Evolutionary conservation across 495 filamentous ascomycete species (phyloP).

Genomic region (Neurospora sp.): DNA sequence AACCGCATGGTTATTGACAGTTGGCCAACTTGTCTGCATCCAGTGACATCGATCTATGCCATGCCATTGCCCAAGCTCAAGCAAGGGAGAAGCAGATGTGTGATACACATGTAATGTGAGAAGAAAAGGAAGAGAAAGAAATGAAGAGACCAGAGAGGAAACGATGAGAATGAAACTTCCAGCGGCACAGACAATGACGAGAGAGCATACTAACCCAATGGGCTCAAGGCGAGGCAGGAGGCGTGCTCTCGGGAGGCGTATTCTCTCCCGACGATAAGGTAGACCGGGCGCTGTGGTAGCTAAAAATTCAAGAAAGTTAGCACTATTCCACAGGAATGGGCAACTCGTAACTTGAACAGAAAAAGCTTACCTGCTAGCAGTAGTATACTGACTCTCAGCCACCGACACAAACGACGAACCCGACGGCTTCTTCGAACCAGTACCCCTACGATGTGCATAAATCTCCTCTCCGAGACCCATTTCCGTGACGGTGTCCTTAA

Average conservation of each 20-base stretch:
- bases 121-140: background rate
- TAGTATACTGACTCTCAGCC: background rate
- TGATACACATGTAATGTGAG: background rate
- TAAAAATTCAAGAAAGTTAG: background rate
- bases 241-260: background rate
- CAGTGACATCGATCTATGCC: no score
- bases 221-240: background rate
- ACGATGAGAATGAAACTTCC: background rate
- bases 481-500: background rate
- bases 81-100: background rate
- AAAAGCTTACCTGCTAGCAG: background rate
- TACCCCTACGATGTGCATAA: background rate
- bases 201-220: background rate
- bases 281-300: background rate
- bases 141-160: background rate
- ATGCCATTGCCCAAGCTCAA: background rate
- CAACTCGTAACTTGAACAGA: no score
- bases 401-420: background rate
- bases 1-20: background rate
- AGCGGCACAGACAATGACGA: background rate
- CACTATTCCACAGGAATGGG: background rate
- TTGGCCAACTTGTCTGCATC: background rate
- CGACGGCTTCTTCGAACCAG: background rate
- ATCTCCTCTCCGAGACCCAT: background rate
- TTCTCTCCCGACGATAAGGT: constrained; percentile 1